phyloP scores from a whole-genome alignment of 495 filamentous ascomycete species.

The Daldinia bambusicola region DNA sequence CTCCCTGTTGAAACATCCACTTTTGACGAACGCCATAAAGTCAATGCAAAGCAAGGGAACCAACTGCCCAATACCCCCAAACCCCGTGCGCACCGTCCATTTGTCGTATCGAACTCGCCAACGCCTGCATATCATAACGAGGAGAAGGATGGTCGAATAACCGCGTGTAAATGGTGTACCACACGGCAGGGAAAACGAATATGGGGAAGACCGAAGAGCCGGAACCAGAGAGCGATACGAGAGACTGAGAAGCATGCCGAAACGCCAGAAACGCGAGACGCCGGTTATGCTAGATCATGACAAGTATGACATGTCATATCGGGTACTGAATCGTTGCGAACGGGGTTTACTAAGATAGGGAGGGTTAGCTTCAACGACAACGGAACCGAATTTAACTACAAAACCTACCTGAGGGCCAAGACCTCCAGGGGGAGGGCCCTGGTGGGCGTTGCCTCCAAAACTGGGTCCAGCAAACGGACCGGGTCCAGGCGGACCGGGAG shows the following conservation, averaged over 20 bases:
- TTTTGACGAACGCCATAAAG: slow-evolving; percentile 31
- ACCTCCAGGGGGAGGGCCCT: slow-evolving; percentile 45
- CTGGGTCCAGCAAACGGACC: slow-evolving; percentile 44
- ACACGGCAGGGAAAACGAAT: slow-evolving; percentile 26
- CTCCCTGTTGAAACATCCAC: slow-evolving; percentile 28
- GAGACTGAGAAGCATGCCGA: slow-evolving; percentile 46
- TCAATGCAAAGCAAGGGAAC: slow-evolving; percentile 25
- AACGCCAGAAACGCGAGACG: slow-evolving; percentile 52
- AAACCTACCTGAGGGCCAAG: slow-evolving; percentile 46
- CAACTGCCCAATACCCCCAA: slow-evolving; percentile 30
- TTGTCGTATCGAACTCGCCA: slow-evolving; percentile 38
- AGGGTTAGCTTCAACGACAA: slow-evolving; percentile 20
- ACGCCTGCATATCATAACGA: slow-evolving; percentile 39
- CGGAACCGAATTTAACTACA: neutral
- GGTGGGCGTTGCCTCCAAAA: slow-evolving; percentile 42
- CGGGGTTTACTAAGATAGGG: slow-evolving; percentile 16
- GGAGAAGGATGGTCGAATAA: slow-evolving; percentile 35
- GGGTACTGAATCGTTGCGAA: slow-evolving; percentile 30
- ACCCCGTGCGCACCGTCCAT: slow-evolving; percentile 29
- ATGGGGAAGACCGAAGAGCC: slow-evolving; percentile 37
- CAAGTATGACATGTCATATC: slow-evolving; percentile 27
- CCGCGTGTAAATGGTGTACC: slow-evolving; percentile 24
- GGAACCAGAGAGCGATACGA: slow-evolving; percentile 47
- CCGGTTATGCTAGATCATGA: slow-evolving; percentile 46
- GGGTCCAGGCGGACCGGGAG: slow-evolving; percentile 69